These are phyloP conservation scores for Lentinus tigrinus DNA, from an alignment of 768 basidiomycete genomes.

Conservation along the genomic window DNA sequence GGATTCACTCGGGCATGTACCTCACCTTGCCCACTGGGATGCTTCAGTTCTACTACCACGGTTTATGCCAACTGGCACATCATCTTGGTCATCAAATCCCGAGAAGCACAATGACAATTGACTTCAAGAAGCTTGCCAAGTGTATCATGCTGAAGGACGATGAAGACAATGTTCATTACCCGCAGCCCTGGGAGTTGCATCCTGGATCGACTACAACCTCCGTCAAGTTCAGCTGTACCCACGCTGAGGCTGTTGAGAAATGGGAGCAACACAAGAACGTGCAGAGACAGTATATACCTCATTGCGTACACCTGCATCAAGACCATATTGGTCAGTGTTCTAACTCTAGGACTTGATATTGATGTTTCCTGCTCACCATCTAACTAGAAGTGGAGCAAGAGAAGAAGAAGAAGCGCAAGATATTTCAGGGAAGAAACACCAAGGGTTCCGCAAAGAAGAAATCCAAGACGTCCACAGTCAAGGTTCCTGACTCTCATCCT, in stretches of 20 bases:
- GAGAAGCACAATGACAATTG: background rate
- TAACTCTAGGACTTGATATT: background rate
- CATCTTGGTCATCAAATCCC: background rate
- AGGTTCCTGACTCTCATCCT: too few species aligned
- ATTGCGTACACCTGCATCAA: background rate
- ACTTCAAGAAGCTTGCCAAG: background rate
- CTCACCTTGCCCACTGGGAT: background rate
- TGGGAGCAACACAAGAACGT: background rate
- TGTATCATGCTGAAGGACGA: background rate
- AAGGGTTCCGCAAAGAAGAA: too few species aligned
- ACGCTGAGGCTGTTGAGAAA: background rate
- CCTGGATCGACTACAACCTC: background rate
- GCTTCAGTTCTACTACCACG: background rate
- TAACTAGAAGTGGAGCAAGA: too few species aligned
- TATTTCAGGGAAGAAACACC: too few species aligned
- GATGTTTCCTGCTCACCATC: too few species aligned
- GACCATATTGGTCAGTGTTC: background rate
- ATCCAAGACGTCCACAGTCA: too few species aligned
- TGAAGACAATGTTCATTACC: background rate
- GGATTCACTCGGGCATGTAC: too few species aligned
- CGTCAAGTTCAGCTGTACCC: background rate
- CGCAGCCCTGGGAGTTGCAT: background rate
- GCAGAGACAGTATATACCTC: background rate
- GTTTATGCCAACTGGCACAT: background rate
- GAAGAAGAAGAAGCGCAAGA: too few species aligned